Percentiles rank a stretch among this genome's conserved stretches.
Conservation (phyloP, 2,329 filamentous ascomycete genomes). For the Aureobasidium pullulans region DNA sequence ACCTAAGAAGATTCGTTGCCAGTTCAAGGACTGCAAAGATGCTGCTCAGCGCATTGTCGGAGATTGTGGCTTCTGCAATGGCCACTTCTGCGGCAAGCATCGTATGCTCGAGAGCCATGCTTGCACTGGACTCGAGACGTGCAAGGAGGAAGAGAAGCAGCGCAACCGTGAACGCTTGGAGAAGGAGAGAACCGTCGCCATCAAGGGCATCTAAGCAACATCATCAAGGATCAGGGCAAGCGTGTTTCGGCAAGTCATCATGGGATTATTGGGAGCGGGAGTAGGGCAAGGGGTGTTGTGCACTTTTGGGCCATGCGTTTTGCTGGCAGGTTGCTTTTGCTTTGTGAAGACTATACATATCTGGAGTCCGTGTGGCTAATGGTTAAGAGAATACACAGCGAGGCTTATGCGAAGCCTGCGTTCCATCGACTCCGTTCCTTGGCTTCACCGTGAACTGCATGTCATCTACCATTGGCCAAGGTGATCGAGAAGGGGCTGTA, state of each 20-base stretch:
- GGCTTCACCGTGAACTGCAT: background rate
- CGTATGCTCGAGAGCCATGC: conserved; percentile 89
- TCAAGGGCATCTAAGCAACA: conserved; percentile 66
- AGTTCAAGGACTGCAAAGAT: conserved; percentile 81
- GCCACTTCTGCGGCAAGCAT: conserved; percentile 93
- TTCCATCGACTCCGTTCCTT: background rate
- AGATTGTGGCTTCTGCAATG: conserved; percentile 90
- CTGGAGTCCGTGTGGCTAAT: background rate
- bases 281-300: background rate
- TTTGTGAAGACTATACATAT: conserved; percentile 2
- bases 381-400: background rate
- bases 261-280: background rate
- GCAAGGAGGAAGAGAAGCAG: conserved; percentile 94
- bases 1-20: conserved; percentile 75
- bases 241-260: background rate
- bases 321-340: background rate
- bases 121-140: conserved; percentile 88
- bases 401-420: background rate
- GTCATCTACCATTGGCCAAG: background rate
- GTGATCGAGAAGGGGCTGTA: background rate
- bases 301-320: too few species aligned
- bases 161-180: conserved; percentile 90
- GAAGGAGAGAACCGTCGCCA: conserved; percentile 85
- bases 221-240: background rate
- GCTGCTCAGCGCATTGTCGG: conserved; percentile 88